Conservation (phyloP, 345 rosid species). For the Gossypium arboreum region DNA sequence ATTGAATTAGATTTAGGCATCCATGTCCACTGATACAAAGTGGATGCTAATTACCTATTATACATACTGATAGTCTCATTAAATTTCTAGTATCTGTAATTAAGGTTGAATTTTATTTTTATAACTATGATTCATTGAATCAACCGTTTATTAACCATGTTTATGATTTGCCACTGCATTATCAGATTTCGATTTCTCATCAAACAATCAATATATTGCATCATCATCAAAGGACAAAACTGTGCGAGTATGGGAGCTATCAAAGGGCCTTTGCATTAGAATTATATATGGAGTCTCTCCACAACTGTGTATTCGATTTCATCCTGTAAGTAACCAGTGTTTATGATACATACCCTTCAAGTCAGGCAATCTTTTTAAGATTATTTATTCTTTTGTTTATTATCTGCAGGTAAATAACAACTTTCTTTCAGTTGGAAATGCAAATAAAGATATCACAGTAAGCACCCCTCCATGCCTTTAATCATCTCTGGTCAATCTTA, state of each 20-base stretch:
- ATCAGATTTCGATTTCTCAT: conserved; percentile 97
- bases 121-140: background rate
- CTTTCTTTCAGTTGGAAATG: conserved; percentile 88
- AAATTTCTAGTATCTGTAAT: background rate
- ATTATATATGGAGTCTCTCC: conserved; percentile 85
- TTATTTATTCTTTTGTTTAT: background rate
- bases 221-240: conserved; percentile 93
- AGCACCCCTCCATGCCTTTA: conserved; percentile 24
- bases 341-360: conserved; percentile 1
- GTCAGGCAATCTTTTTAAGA: background rate
- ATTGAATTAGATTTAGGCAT: background rate
- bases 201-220: conserved; percentile 93
- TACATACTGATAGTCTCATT: background rate
- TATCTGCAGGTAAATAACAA: conserved; percentile 82
- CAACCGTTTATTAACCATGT: conserved; percentile 5
- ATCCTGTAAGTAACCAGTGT: conserved; percentile 65
- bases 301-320: conserved; percentile 89
- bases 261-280: conserved; percentile 87
- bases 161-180: conserved; percentile 22
- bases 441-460: conserved; percentile 88
- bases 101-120: conserved; percentile 2
- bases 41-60: background rate
- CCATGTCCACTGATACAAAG: background rate
- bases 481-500: background rate
- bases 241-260: conserved; percentile 95